A percentile compares a stretch with the other conserved stretches of the same genome.
phyloP scores from a whole-genome alignment of 345 rosid genomes.

The Bruguiera sexangula region DNA sequence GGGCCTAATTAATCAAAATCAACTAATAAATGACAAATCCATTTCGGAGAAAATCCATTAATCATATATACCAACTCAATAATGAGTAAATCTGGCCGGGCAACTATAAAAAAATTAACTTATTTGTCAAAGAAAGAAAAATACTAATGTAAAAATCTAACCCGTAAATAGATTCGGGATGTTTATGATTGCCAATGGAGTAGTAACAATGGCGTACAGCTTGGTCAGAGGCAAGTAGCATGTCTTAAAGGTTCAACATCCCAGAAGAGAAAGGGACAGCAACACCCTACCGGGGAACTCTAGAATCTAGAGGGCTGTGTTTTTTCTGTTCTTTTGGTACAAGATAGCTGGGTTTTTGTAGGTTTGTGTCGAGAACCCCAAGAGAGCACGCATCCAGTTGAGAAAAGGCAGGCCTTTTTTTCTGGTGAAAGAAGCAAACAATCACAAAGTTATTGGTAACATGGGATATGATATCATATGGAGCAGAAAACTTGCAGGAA shows the following conservation, averaged over 20 bases:
- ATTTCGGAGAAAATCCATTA: constrained; percentile 13
- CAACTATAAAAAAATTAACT: too few relatives aligned
- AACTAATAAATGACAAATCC: constrained; percentile 21
- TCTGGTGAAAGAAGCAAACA: constrained; percentile 5
- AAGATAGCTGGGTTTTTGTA: constrained; percentile 10
- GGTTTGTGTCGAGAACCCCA: constrained; percentile 1
- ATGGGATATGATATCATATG: constrained; percentile 13
- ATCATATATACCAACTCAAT: neutral
- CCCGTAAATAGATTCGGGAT: constrained; percentile 1
- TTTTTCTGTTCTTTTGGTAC: neutral
- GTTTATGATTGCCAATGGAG: constrained; percentile 8
- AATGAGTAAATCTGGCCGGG: constrained; percentile 1
- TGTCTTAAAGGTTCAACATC: constrained; percentile 21
- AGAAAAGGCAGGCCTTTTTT: constrained; percentile 23
- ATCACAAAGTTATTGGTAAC: neutral
- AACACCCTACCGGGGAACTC: constrained; percentile 15
- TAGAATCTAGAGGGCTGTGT: neutral
- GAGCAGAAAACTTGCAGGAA: constrained; percentile 21
- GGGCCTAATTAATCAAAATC: constrained; percentile 1
- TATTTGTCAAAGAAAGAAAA: constrained; percentile 6
- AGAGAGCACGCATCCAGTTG: constrained; percentile 9
- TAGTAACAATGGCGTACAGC: constrained; percentile 34
- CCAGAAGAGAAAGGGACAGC: constrained; percentile 24
- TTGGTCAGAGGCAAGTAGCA: constrained; percentile 15
- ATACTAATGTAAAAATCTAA: neutral